phyloP scores from a whole-genome alignment of 805 yeast species.

The Lachancea lanzarotensis region DNA sequence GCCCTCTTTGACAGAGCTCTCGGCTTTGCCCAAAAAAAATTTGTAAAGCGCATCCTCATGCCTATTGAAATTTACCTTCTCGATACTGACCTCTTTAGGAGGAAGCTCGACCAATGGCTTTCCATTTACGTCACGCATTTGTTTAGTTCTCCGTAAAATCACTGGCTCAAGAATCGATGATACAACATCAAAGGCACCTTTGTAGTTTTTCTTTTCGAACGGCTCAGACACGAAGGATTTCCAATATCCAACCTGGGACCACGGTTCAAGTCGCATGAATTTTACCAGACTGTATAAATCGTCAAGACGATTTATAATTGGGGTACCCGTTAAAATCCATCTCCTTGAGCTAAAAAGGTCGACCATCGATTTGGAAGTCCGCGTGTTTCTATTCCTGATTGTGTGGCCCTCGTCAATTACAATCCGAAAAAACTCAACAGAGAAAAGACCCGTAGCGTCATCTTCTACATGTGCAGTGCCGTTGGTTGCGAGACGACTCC shows the following conservation, averaged over 20 bases:
- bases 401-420: conserved; percentile 88
- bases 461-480: conserved; percentile 12
- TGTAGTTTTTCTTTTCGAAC: conserved; percentile 64
- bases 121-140: conserved; percentile 71
- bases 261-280: conserved; percentile 77
- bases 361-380: conserved; percentile 71
- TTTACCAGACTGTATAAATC: conserved; percentile 74
- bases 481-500: conserved; percentile 38
- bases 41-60: conserved; percentile 61
- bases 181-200: conserved; percentile 75
- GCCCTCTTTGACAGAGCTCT: conserved; percentile 52
- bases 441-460: conserved; percentile 49
- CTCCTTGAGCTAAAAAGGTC: conserved; percentile 57
- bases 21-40: conserved; percentile 63
- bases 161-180: conserved; percentile 81
- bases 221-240: conserved; percentile 77
- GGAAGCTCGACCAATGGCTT: conserved; percentile 71
- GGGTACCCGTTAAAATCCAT: conserved; percentile 92
- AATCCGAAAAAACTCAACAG: conserved; percentile 67
- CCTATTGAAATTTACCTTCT: conserved; percentile 58
- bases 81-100: conserved; percentile 61
- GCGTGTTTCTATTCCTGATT: conserved; percentile 71
- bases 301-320: conserved; percentile 81
- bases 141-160: conserved; percentile 75
- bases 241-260: conserved; percentile 85